A percentile compares a stretch with the other conserved stretches of the same genome.
phyloP scores from a whole-genome alignment of 164 flowering plant genomes.

The Tinospora cordifolia region DNA sequence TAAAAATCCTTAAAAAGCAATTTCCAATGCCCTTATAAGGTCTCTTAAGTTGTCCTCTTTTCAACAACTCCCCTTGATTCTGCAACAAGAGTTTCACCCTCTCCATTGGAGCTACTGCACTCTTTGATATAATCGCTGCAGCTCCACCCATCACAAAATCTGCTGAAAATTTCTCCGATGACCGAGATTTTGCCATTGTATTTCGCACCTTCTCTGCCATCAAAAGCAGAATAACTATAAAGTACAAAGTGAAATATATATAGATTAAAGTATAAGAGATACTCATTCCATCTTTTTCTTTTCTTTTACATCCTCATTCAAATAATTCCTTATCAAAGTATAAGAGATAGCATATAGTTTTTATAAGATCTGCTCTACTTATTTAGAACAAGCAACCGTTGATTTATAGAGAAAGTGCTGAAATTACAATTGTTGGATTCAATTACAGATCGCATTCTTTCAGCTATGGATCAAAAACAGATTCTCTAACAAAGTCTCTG shows the following conservation, averaged over 20 bases:
- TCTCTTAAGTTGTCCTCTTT: slow-evolving; percentile 55
- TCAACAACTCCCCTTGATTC: slow-evolving; percentile 86
- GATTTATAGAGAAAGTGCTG: no score
- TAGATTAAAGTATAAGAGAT: no score
- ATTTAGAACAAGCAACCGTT: no score
- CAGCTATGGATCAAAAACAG: no score
- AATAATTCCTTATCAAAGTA: no score
- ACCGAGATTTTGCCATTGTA: slow-evolving; percentile 2
- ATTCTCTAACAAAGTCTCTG: no score
- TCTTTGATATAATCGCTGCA: slow-evolving; percentile 73
- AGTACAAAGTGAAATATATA: background rate
- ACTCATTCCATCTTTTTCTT: background rate
- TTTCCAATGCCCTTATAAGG: slow-evolving; percentile 67
- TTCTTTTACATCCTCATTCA: no score
- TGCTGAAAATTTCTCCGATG: slow-evolving; percentile 48
- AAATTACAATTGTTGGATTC: no score
- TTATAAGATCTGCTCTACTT: no score
- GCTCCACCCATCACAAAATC: slow-evolving; percentile 79
- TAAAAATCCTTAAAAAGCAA: slow-evolving; percentile 61
- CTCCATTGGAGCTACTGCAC: slow-evolving; percentile 87
- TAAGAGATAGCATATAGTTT: no score
- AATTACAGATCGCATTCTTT: no score
- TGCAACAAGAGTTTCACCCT: slow-evolving; percentile 90
- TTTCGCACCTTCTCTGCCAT: background rate
- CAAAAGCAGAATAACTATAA: background rate